Conservation (phyloP, 768 basidiomycete species). For the Lactarius sp. region DNA sequence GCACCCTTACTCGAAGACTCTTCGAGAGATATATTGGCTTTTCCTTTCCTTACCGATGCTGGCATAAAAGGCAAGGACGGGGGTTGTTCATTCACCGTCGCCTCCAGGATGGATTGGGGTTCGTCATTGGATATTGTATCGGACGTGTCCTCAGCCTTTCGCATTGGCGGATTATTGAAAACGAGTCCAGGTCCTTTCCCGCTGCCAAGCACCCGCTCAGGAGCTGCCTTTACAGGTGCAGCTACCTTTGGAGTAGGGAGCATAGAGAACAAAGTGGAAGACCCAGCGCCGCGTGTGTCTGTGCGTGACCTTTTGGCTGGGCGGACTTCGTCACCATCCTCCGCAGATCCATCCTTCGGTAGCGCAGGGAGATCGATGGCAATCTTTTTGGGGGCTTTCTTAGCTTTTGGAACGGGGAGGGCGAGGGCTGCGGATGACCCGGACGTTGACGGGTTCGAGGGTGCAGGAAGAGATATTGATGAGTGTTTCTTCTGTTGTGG, state of each 20-base stretch:
- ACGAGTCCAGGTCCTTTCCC: slow-evolving; percentile 58
- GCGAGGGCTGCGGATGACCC: slow-evolving; percentile 29
- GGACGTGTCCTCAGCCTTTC: not conserved
- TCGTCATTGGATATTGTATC: not conserved
- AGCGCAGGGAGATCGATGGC: slow-evolving; percentile 53
- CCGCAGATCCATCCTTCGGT: slow-evolving; percentile 35
- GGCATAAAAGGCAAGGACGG: slow-evolving; percentile 52
- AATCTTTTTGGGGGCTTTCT: slow-evolving; percentile 53
- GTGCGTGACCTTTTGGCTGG: slow-evolving; percentile 55
- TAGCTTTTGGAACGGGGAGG: slow-evolving; percentile 42
- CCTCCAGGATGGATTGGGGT: not conserved
- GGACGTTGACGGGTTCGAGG: slow-evolving; percentile 26
- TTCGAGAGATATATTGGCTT: slow-evolving; percentile 42
- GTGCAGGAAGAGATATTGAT: slow-evolving; percentile 36
- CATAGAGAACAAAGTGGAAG: slow-evolving; percentile 64
- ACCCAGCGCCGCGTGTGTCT: slow-evolving; percentile 48
- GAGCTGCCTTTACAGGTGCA: slow-evolving; percentile 37
- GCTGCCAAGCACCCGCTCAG: slow-evolving; percentile 59
- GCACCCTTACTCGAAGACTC: slow-evolving; percentile 25
- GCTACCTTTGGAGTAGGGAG: slow-evolving; percentile 68
- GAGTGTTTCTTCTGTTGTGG: slow-evolving; percentile 32
- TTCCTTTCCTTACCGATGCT: slow-evolving; percentile 54
- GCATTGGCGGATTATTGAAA: slow-evolving; percentile 39
- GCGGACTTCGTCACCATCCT: slow-evolving; percentile 39
- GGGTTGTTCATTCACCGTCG: slow-evolving; percentile 14